Percentiles rank a stretch among this genome's conserved stretches.
phyloP scores from a whole-genome alignment of 371 early-diverging fungal species.

The Capniomyces stellatus region DNA sequence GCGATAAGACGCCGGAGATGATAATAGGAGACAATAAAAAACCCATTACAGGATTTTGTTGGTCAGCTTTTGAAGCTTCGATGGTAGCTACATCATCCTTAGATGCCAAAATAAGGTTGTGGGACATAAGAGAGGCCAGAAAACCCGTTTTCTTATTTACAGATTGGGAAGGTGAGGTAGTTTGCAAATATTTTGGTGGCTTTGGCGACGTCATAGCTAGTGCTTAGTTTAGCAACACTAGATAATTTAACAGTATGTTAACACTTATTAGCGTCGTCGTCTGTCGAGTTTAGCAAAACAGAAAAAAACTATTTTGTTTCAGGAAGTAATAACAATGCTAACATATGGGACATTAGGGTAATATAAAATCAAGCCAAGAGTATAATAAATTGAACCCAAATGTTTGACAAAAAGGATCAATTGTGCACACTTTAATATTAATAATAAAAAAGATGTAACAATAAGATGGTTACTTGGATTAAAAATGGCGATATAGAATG shows the following conservation, averaged over 20 bases:
- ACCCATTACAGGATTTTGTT: not conserved
- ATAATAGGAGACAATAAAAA: not conserved
- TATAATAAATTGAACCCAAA: too few species aligned
- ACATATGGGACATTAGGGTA: slow-evolving; percentile 3
- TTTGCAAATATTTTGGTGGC: not conserved
- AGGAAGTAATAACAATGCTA: not conserved
- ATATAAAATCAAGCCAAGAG: too few species aligned
- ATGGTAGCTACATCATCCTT: not conserved
- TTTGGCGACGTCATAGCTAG: too few species aligned
- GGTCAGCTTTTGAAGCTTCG: slow-evolving; percentile 2
- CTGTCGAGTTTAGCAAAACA: slow-evolving; percentile 1
- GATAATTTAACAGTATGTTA: too few species aligned
- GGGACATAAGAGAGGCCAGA: not conserved
- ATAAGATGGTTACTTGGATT: not conserved
- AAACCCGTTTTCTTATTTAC: not conserved
- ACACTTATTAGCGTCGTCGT: slow-evolving; percentile 1
- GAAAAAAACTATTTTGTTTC: not conserved
- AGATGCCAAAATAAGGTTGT: slow-evolving; percentile 1
- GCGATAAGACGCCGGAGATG: not conserved
- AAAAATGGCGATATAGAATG: not conserved
- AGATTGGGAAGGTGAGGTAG: slow-evolving; percentile 1
- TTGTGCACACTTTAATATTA: too few species aligned
- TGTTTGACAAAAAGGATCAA: too few species aligned
- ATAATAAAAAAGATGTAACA: too few species aligned
- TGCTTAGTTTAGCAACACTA: too few species aligned